Base-by-base conservation (phyloP, 2,329 filamentous ascomycete species). In the Paecilomyces sp. region DNA sequence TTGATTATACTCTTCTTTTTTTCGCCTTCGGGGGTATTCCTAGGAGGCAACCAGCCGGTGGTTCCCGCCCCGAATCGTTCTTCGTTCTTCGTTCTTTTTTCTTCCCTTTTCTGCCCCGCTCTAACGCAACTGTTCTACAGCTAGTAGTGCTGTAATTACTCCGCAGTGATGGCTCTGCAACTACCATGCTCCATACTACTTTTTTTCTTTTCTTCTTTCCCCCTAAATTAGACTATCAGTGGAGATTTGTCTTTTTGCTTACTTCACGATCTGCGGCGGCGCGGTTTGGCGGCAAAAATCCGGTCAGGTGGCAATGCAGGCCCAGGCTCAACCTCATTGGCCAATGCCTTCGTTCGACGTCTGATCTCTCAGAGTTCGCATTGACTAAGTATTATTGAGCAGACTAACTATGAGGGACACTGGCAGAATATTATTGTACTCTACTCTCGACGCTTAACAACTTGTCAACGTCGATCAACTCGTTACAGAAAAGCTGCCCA, bases 221-320 rank as follows among this genome's bases (percentile, higher is more conserved):
- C 18, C 18, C n/a, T 47, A n/a, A 2, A 4, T 28, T 25, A 53
- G 51, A 11, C 51, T 5, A 7, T 30, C 51, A 25, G 51, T 53
- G 51, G 51, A 24, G 51, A 47, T 47, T 47, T 47, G 15, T 47
- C 18, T 53, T 30, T 53, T 53, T 30, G 24, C 51, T 30, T 53
- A 53, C 51, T 53, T 53, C 51, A 53, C 51, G 51, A 53, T 53
- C 51, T 53, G 51, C 51, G 15, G 24, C 22, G 28, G 51, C n/a
- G 47, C 15, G 15, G 2, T 24, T 51, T 51, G 47, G 47, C 47
- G 47, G 28, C 13, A 25, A 25, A 53, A 53, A 24, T 25, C 51
- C 15, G 51, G 51, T 53, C 51, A 53, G 51, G 51, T 53, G 51
- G 51, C 51, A 53, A 53, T 53, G 51, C 51, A 53, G 51, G 51